Evolutionary conservation across 2,329 filamentous ascomycete genomes (phyloP), one percentile per base, ranked within the genome.

Genomic region (Cercospora nicotianae): DNA sequence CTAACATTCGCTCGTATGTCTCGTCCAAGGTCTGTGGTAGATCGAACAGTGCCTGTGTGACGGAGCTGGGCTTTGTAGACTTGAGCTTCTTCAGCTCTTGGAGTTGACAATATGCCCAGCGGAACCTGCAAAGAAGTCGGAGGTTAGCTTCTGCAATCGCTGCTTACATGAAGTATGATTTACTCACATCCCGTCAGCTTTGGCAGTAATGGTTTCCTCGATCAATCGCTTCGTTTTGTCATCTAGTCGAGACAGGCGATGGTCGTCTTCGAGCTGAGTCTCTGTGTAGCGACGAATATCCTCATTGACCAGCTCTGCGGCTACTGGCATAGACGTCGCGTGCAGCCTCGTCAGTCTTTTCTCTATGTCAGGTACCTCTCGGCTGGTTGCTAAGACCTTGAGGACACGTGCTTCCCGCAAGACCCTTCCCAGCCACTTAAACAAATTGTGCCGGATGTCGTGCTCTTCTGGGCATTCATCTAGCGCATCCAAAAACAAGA

Each of bases 401-500:
- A 74, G 26, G 48, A 69, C 67, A 6, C 33, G 53, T 33, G 64
- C 63, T n/a, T 55, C n/a, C 12, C 65, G 18, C 13, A 51, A 60
- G 2, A 74, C 20, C 42, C 51, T 60, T 31, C 63, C 55, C 13
- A 73, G 33, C 23, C 62, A 58, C 26, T 64, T 33, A 4, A 73
- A 67, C 10, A 71, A 48, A 20, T 42, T 39, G 28, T 71, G 66
- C 33, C 70, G 66, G n/a, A 26, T 58, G 12, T 66, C 62, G 20
- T 68, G 8, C 6, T 63, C 53, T 20, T 74, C 64, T 10, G 67
- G 67, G 67, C 72, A 77, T 57, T 79, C 77, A 48, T 80, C 76
- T 18, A 79, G 66, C 28, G 78, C 77, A 69, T 79, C 77, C 12
- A 80, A 39, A 2, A 77, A 70, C 16, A 79, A 67, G 59, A 73